Evolutionary conservation across 2,329 filamentous ascomycete genomes (phyloP), one percentile per base, ranked within the genome.

Genomic region (Xylaria hypoxylon): DNA sequence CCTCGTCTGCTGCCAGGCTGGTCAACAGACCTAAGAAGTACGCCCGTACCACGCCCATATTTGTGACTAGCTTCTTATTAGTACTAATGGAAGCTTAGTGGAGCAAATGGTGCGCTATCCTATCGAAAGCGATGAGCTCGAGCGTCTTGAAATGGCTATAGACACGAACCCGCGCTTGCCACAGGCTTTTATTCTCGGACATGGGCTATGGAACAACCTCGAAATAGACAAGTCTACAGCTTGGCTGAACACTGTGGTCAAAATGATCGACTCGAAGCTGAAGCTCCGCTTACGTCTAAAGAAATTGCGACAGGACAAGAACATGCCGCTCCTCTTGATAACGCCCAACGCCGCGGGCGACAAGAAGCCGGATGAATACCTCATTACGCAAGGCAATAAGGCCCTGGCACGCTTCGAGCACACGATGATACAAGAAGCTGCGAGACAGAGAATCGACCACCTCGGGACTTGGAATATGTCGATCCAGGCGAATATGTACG

Each of bases 381-480:
- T 84, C 40, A 74, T 82, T 17, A 79, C 74, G 11, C 82, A 85
- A 65, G 82, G 82, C 2, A 83, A 84, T 68, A 83, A 84, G 72
- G 81, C 81, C 7, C 72, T 84, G 40, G 78, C 81, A 70, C 67
- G 79, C 4, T 84, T 83, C 68, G 82, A 85, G 73, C 79, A 82
- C 67, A 74, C 72, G 33, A 79, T 82, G 68, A 73, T 71, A 15
- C 58, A 67, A 10, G 76, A 80, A 40, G 77, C 76, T 24, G 67
- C 71, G 59, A 78, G 74, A 65, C 76, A 75, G 52, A 78, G 80
- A 0, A 72, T 84, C 22, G 82, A 84, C 64, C 79, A 82, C 71
- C 72, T 84, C 42, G 82, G 83, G 10, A 84, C 82, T 35, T 84
- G 82, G 81, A 84, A 84, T 68, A 84, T 83, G 81, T 83, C 80